phyloP scores from a whole-genome alignment of 2,329 filamentous ascomycete species.

The Claviceps maximensis region DNA sequence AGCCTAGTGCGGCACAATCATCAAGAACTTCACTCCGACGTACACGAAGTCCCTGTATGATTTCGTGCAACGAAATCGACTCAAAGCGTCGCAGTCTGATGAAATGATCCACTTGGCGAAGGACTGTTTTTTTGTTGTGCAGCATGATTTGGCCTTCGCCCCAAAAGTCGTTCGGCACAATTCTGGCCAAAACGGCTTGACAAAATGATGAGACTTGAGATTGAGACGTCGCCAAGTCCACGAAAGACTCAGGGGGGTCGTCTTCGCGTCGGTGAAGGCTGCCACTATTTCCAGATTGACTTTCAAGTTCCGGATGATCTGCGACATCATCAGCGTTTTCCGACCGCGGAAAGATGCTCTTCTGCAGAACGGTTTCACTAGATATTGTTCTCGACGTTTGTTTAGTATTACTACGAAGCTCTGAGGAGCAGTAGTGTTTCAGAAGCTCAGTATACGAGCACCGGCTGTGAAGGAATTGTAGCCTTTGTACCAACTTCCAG shows the following conservation, averaged over 20 bases:
- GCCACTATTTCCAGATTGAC: neutral
- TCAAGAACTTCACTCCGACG: neutral
- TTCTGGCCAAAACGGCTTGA: conserved; percentile 55
- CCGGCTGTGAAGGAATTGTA: conserved; percentile 57
- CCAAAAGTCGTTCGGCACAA: conserved; percentile 68
- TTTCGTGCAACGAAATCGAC: conserved; percentile 63
- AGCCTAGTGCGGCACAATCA: neutral
- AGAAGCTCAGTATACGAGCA: conserved; percentile 75
- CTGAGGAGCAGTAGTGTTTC: conserved; percentile 62
- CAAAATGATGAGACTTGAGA: conserved; percentile 76
- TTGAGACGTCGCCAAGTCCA: conserved; percentile 53
- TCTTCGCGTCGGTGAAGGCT: neutral
- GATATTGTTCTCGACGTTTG: neutral
- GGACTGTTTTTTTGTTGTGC: conserved; percentile 49
- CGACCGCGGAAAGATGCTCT: neutral
- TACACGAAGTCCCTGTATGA: conserved; percentile 65
- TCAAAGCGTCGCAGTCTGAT: conserved; percentile 70
- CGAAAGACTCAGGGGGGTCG: conserved; percentile 31
- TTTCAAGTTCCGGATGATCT: neutral
- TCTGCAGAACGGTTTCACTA: neutral
- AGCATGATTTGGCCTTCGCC: conserved; percentile 39
- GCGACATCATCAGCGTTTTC: neutral
- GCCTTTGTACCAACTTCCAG: conserved; percentile 45
- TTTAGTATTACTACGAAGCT: conserved; percentile 15
- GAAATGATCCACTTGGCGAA: conserved; percentile 64